A percentile compares a stretch with the other conserved stretches of the same genome.
These are phyloP conservation scores for Pseudodiploospora longispora DNA, from an alignment of 2,329 filamentous ascomycete genomes.

Conservation along the genomic window DNA sequence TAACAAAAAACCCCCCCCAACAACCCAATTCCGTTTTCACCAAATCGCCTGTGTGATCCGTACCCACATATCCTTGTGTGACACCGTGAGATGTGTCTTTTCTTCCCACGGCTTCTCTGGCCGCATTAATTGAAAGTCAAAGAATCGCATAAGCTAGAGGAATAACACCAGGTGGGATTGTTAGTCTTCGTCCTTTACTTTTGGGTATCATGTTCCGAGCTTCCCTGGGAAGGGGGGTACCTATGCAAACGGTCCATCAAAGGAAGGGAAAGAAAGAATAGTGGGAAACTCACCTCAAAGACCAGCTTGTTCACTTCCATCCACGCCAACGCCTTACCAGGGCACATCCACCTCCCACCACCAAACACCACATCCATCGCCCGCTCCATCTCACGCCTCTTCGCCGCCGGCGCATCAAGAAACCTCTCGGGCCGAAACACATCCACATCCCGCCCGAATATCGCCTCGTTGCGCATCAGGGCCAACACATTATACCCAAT, in stretches of 20 bases:
- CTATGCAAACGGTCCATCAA: too few species aligned
- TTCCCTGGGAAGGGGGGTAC: background rate
- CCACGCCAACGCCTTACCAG: background rate
- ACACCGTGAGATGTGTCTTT: background rate
- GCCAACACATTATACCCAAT: background rate
- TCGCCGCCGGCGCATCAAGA: background rate
- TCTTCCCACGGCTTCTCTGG: background rate
- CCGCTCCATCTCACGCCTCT: background rate
- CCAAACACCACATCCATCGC: background rate
- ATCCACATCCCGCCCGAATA: background rate
- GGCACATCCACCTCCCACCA: slow-evolving; percentile 1
- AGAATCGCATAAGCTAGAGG: background rate
- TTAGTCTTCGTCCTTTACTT: background rate
- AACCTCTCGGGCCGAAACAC: slow-evolving; percentile 1
- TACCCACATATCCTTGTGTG: background rate
- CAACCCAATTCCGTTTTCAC: too few species aligned
- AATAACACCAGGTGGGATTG: background rate
- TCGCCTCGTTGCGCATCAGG: background rate
- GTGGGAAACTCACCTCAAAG: background rate
- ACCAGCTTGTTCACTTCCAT: slow-evolving; percentile 1
- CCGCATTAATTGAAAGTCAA: slow-evolving; percentile 1
- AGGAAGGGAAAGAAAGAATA: background rate
- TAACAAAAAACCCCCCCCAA: too few species aligned
- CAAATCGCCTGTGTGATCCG: background rate
- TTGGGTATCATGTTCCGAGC: background rate